A percentile compares a stretch with the other conserved stretches of the same genome.
Evolutionary conservation across 225 moss, liverwort and hornwort species (phyloP).

Genomic region (Physcomitrium patens): DNA sequence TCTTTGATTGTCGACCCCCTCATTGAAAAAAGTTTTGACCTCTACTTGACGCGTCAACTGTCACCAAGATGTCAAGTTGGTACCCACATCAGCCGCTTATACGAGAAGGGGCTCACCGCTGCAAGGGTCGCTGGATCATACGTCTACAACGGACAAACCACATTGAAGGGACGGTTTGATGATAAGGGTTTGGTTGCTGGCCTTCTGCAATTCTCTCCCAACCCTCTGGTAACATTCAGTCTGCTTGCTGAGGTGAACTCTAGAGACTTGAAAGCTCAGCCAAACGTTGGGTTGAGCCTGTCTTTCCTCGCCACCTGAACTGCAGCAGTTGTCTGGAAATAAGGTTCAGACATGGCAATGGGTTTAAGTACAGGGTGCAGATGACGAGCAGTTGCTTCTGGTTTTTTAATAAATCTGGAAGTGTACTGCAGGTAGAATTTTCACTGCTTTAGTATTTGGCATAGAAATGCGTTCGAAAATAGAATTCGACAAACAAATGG

Average conservation of each 20-base stretch:
- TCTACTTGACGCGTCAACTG: conserved; percentile 65
- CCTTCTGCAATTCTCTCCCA: conserved; percentile 73
- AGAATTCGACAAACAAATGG: background rate
- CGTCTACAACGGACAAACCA: conserved; percentile 60
- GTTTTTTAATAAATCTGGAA: conserved; percentile 28
- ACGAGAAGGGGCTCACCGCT: conserved; percentile 75
- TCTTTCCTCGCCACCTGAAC: conserved; percentile 52
- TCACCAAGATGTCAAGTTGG: conserved; percentile 64
- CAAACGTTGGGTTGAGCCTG: conserved; percentile 62
- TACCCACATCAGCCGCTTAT: conserved; percentile 60
- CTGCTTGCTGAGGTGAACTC: conserved; percentile 77
- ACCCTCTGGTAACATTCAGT: conserved; percentile 66
- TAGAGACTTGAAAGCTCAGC: conserved; percentile 63
- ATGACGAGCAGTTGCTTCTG: conserved; percentile 15
- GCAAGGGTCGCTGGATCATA: conserved; percentile 72
- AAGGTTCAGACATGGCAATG: background rate
- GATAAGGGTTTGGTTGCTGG: conserved; percentile 74
- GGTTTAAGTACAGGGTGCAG: conserved; percentile 7
- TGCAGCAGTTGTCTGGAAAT: background rate
- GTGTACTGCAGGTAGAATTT: conserved; percentile 1
- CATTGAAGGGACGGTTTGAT: conserved; percentile 68
- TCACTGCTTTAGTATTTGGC: conserved; percentile 1
- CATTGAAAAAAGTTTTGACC: conserved; percentile 73
- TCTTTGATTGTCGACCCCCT: conserved; percentile 72
- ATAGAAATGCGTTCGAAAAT: conserved; percentile 4